Evolutionary conservation across 805 yeast species (phyloP).

Genomic region (Pichia ethanolica): DNA sequence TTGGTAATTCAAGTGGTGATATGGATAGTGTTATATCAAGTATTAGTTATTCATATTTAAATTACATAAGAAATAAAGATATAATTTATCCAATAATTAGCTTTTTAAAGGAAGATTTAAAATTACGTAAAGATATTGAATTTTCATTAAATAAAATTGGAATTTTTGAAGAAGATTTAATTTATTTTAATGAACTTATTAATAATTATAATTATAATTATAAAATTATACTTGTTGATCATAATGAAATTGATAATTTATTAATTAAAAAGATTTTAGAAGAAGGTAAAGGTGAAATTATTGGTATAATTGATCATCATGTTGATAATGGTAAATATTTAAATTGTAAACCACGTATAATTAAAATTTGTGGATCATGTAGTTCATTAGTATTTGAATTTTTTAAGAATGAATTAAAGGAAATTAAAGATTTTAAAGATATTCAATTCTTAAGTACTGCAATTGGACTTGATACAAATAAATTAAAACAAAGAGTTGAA

Average conservation of each 20-base stretch:
- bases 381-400: constrained; percentile 52
- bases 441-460: constrained; percentile 5
- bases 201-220: no score
- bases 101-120: constrained; percentile 58
- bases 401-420: not conserved
- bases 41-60: constrained; percentile 60
- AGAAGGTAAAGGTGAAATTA: constrained; percentile 27
- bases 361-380: constrained; percentile 69
- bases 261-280: not conserved
- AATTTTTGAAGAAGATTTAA: constrained; percentile 42
- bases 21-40: constrained; percentile 83
- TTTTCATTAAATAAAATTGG: constrained; percentile 41
- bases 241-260: constrained; percentile 36
- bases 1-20: constrained; percentile 86
- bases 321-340: constrained; percentile 51
- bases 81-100: constrained; percentile 61
- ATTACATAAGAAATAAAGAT: constrained; percentile 23
- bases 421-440: not conserved
- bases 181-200: constrained; percentile 63
- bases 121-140: constrained; percentile 63
- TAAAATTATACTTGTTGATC: constrained; percentile 58
- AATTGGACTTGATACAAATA: constrained; percentile 4
- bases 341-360: constrained; percentile 53
- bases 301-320: constrained; percentile 82
- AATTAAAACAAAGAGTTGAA: not conserved